These are phyloP conservation scores for Solanum corneliomulleri DNA, from an alignment of 257 asterid genomes.

Conservation along the genomic window DNA sequence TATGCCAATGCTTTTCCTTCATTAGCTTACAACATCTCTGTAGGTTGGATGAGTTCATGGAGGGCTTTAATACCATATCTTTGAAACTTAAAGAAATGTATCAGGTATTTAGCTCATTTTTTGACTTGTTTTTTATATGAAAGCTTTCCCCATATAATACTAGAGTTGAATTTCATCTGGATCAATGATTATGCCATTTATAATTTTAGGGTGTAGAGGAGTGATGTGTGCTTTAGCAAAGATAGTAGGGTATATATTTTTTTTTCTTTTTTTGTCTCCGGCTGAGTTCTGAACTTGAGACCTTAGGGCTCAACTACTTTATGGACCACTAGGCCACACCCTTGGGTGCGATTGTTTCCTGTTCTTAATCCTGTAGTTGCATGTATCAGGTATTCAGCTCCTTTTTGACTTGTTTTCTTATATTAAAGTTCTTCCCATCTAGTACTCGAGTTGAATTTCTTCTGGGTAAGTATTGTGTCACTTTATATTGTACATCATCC, in stretches of 20 bases:
- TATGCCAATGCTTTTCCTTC: not conserved
- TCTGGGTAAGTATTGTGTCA: not conserved
- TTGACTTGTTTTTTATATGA: not conserved
- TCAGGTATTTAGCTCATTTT: constrained; percentile 45
- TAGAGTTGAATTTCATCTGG: not conserved
- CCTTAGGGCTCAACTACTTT: not conserved
- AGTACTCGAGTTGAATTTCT: not conserved
- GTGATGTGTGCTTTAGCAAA: not conserved
- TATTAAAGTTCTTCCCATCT: not conserved
- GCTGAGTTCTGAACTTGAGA: not conserved
- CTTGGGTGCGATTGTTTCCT: not conserved
- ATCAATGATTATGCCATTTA: not conserved
- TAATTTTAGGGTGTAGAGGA: not conserved
- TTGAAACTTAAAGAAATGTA: constrained; percentile 96
- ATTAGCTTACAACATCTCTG: not conserved
- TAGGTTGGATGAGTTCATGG: constrained; percentile 98
- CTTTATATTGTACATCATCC: not conserved
- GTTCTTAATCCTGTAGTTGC: not conserved
- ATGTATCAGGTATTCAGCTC: constrained; percentile 77
- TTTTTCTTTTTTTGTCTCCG: not conserved
- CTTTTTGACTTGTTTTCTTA: not conserved
- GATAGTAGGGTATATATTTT: not conserved
- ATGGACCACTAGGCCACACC: not conserved
- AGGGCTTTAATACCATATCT: constrained; percentile 85
- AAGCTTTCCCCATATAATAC: not conserved